phyloP scores from a whole-genome alignment of 768 basidiomycete species.

The Tricholoma bakamatsutake region DNA sequence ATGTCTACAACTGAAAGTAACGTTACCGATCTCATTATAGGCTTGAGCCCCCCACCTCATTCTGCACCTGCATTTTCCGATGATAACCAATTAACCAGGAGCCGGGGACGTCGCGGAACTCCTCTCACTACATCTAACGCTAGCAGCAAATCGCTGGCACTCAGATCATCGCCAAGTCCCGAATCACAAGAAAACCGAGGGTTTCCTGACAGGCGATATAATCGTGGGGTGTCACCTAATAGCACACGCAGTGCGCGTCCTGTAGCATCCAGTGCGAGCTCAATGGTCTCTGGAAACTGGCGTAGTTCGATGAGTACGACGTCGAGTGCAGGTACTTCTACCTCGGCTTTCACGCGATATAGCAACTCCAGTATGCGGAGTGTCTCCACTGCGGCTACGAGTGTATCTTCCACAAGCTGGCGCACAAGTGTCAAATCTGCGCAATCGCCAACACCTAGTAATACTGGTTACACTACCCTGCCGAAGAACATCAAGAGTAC shows the following conservation, averaged over 20 bases:
- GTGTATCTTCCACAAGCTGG: conserved; percentile 72
- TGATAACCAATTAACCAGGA: conserved; percentile 41
- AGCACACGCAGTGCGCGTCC: conserved; percentile 51
- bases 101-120: conserved; percentile 37
- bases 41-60: conserved; percentile 39
- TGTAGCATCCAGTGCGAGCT: conserved; percentile 53
- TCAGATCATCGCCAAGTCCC: conserved; percentile 21
- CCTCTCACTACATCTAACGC: conserved; percentile 9
- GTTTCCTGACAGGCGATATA: conserved; percentile 25
- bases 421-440: conserved; percentile 42
- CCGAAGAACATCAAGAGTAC: conserved; percentile 81
- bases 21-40: conserved; percentile 71
- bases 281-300: conserved; percentile 67
- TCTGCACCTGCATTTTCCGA: conserved; percentile 23
- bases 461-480: conserved; percentile 26
- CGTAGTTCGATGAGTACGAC: conserved; percentile 70
- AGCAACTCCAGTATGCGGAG: conserved; percentile 71
- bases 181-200: conserved; percentile 29
- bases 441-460: conserved; percentile 19
- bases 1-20: conserved; percentile 74
- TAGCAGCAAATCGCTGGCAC: conserved; percentile 13
- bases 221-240: conserved; percentile 54
- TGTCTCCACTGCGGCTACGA: conserved; percentile 76
- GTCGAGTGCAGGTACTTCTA: conserved; percentile 62
- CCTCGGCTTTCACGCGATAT: conserved; percentile 72